A percentile compares a stretch with the other conserved stretches of the same genome.
These are phyloP conservation scores for Pneumocystis canis DNA, from an alignment of 1,139 yeast species.

Conservation along the genomic window DNA sequence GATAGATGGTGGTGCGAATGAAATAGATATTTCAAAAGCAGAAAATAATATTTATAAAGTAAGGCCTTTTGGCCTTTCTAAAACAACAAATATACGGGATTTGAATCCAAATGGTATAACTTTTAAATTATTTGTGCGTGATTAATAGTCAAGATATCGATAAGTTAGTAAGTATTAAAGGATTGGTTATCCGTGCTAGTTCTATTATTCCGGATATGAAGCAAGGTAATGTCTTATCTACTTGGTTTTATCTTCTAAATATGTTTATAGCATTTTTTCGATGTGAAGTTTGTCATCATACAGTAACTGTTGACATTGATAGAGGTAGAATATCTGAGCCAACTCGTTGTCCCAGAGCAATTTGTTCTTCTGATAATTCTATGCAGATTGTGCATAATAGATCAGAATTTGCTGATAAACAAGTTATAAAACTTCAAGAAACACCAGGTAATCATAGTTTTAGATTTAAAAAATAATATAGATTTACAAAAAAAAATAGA, in stretches of 20 bases:
- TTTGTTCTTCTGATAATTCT: constrained; percentile 71
- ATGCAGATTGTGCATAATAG: constrained; percentile 87
- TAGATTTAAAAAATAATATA: neutral
- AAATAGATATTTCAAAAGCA: constrained; percentile 26
- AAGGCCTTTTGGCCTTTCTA: constrained; percentile 57
- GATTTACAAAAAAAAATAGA: constrained; percentile 36
- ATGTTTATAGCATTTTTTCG: constrained; percentile 67
- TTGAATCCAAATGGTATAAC: constrained; percentile 51
- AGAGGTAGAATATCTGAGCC: constrained; percentile 93
- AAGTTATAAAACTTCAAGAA: constrained; percentile 83
- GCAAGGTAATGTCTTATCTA: constrained; percentile 5
- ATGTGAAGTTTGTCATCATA: constrained; percentile 90
- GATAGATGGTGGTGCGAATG: constrained; percentile 31
- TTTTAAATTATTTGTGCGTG: neutral
- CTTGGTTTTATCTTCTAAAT: neutral
- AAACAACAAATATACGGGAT: constrained; percentile 57
- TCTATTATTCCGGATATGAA: constrained; percentile 96
- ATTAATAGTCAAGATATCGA: constrained; percentile 48
- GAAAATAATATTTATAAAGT: constrained; percentile 61
- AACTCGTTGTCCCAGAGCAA: constrained; percentile 73
- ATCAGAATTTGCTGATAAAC: constrained; percentile 86
- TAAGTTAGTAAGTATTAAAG: constrained; percentile 79
- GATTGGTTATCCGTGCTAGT: constrained; percentile 76
- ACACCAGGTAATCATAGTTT: constrained; percentile 33
- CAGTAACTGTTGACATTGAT: constrained; percentile 82